phyloP scores from a whole-genome alignment of 352 stramenopile genomes.

The Globisporangium canariense region DNA sequence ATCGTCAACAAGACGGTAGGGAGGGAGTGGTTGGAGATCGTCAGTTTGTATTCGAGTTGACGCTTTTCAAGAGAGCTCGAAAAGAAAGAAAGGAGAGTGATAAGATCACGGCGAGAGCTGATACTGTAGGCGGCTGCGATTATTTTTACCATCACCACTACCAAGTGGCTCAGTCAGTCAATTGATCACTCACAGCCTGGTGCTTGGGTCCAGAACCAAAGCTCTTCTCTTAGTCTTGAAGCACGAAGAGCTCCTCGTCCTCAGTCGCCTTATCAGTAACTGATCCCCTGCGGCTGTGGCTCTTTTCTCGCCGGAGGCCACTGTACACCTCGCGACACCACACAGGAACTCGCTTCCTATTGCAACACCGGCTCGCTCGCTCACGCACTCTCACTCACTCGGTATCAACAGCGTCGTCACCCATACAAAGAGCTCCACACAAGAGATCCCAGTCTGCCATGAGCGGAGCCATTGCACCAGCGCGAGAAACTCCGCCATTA shows the following conservation, averaged over 20 bases:
- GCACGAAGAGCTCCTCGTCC: background rate
- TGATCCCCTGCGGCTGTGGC: background rate
- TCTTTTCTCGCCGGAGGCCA: background rate
- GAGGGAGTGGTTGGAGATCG: no score
- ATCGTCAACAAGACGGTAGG: no score
- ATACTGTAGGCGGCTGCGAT: background rate
- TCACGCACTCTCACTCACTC: background rate
- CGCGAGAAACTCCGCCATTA: background rate
- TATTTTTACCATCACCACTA: background rate
- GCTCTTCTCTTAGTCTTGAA: background rate
- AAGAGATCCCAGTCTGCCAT: background rate
- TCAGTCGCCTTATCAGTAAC: background rate
- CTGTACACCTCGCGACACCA: background rate
- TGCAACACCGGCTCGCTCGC: background rate
- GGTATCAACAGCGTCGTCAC: background rate
- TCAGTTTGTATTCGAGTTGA: no score
- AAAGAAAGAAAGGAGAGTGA: background rate
- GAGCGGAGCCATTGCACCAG: background rate
- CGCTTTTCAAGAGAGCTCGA: background rate
- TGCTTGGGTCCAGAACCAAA: background rate
- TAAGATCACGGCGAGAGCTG: background rate
- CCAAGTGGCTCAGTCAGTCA: background rate
- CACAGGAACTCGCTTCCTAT: background rate
- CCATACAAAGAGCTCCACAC: background rate
- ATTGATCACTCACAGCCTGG: background rate